These are phyloP conservation scores for Teratosphaeria pseudoeucalypti DNA, from an alignment of 2,329 filamentous ascomycete species.

Conservation along the genomic window DNA sequence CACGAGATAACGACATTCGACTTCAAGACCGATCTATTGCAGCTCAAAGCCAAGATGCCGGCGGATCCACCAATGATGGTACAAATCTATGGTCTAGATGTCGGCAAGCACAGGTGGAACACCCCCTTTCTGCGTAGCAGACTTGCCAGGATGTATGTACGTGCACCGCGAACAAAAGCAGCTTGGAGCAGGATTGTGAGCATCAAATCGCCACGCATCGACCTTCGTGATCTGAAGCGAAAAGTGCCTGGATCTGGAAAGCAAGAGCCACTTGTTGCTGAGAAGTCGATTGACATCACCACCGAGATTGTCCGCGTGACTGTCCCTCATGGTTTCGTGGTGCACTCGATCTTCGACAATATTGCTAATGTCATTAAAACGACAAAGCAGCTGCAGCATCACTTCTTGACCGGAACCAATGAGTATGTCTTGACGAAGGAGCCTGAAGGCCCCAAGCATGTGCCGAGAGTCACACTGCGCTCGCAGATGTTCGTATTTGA, in stretches of 20 bases:
- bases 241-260: conserved; percentile 39
- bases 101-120: conserved; percentile 78
- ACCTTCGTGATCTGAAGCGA: conserved; percentile 65
- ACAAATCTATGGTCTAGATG: conserved; percentile 72
- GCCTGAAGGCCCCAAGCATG: conserved; percentile 73
- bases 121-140: conserved; percentile 69
- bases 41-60: conserved; percentile 82
- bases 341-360: conserved; percentile 91
- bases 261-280: conserved; percentile 44
- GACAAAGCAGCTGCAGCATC: conserved; percentile 80
- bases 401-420: conserved; percentile 77
- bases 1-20: conserved; percentile 71
- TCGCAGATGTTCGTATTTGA: conserved; percentile 79
- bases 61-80: conserved; percentile 85
- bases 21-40: conserved; percentile 68
- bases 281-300: conserved; percentile 73
- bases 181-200: conserved; percentile 83
- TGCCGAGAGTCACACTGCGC: conserved; percentile 77
- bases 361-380: conserved; percentile 80
- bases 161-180: conserved; percentile 68
- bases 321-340: conserved; percentile 81
- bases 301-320: conserved; percentile 79
- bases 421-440: conserved; percentile 80
- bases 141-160: conserved; percentile 74
- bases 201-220: conserved; percentile 68